A percentile compares a stretch with the other conserved stretches of the same genome.
Conservation (phyloP, 2,329 filamentous ascomycete genomes). For the Aspergillus persii region DNA sequence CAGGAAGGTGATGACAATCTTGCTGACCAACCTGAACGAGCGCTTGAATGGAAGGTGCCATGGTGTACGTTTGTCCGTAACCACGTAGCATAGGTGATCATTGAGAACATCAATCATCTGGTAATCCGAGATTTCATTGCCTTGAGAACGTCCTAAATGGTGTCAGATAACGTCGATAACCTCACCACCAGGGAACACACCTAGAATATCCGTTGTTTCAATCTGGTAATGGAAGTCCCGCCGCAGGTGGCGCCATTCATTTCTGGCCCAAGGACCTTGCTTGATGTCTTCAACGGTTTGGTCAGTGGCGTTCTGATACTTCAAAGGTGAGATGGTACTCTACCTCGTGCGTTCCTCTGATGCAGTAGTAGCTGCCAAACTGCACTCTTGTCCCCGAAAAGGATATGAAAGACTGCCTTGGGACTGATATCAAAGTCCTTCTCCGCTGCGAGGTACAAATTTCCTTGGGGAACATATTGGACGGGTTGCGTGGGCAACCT, state of each 20-base stretch:
- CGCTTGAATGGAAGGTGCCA: constrained; percentile 85
- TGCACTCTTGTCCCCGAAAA: constrained; percentile 94
- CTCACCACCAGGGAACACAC: constrained; percentile 28
- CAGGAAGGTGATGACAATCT: constrained; percentile 90
- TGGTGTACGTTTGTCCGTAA: constrained; percentile 62
- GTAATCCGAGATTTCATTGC: constrained; percentile 69
- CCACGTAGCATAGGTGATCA: constrained; percentile 70
- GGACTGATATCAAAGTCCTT: constrained; percentile 85
- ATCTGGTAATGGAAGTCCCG: constrained; percentile 81
- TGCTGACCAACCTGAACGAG: constrained; percentile 78
- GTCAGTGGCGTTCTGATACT: constrained; percentile 14
- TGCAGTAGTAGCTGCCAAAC: constrained; percentile 90
- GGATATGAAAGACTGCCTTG: constrained; percentile 91
- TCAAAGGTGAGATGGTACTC: constrained; percentile 7
- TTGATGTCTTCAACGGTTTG: constrained; percentile 58
- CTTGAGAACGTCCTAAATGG: constrained; percentile 47
- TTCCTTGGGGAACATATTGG: constrained; percentile 77
- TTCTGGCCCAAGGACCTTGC: constrained; percentile 78
- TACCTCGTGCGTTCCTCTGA: constrained; percentile 69
- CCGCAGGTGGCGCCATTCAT: constrained; percentile 68
- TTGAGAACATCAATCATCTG: constrained; percentile 83
- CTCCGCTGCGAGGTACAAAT: constrained; percentile 72
- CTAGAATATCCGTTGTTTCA: constrained; percentile 63
- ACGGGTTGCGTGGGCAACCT: constrained; percentile 79
- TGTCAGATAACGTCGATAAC: constrained; percentile 5